Base-by-base conservation (phyloP, 2,329 filamentous ascomycete species). In the Aspergillus glaucus region DNA sequence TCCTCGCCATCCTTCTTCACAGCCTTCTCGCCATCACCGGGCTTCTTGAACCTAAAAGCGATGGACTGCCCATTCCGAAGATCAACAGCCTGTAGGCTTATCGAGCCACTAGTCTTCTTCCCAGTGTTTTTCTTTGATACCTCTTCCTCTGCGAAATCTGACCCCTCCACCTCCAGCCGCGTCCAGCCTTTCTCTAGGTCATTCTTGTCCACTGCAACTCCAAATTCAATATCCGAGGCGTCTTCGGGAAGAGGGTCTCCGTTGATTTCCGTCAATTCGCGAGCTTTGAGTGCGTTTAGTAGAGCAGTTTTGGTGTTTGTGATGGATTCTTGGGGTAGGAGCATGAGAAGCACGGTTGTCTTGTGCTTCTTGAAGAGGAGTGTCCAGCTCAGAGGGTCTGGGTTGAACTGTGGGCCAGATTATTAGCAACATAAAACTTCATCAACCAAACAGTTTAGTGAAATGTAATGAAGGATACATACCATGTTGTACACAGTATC, bases 331-430 rank as follows among this genome's bases (percentile, higher is more conserved):
- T 77, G 70, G 4, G 81, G 71, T 36, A 81, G 77, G 42, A 85
- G 76, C 53, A 86, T 83, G 50, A 90, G 74, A 59, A 87, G 80
- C 55, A 89, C 75, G 3, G 85, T 90, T 58, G 83, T 79, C 50
- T 81, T 80, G 62, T 85, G 82, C 64, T 86, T 79, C 67, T 88
- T 89, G 71, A 91, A 82, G 51, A 84, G 79, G 48, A 91, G 71
- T 8, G 85, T 87, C 58, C 80, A 75, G 56, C 78, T 73, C n/a
- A 75, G 70, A 41, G 81, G 75, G 43, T 64, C 60, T 24, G 58
- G 44, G 21, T 61, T 60, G 19, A 53, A 50, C 53, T 62, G 21
- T 21, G 9, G 6, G 5, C 1, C n/a, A 17, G 4, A 14, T 17
- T 36, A 17, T n/a, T 36, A 36, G 34, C 34, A 17, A 36, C 6